Conservation (phyloP, 2,329 filamentous ascomycete species). For the Aspergillus sp. region DNA sequence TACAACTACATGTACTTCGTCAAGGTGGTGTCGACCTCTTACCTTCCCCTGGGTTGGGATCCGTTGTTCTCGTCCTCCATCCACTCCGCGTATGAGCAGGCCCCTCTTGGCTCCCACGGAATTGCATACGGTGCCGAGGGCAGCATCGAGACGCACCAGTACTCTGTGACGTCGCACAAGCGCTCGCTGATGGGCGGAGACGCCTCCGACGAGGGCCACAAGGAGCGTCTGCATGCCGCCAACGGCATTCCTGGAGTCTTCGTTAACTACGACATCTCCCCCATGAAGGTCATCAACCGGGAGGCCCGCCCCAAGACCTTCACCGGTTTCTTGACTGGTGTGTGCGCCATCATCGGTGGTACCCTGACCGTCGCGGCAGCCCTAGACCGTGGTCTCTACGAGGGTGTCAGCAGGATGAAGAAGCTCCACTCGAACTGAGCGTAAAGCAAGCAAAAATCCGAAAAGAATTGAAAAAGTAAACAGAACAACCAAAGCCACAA, state of each 20-base stretch:
- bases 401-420: constrained; percentile 79
- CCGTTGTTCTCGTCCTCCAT: constrained; percentile 51
- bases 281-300: constrained; percentile 99
- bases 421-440: constrained; percentile 72
- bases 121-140: constrained; percentile 66
- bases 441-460: neutral
- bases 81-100: constrained; percentile 50
- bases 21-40: constrained; percentile 96
- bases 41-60: constrained; percentile 88
- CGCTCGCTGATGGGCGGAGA: constrained; percentile 80
- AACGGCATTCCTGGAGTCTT: constrained; percentile 97
- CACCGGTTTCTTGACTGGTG: constrained; percentile 85
- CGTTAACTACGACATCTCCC: constrained; percentile 98
- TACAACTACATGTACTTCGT: constrained; percentile 99
- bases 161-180: constrained; percentile 96
- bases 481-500: neutral
- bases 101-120: constrained; percentile 69
- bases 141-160: constrained; percentile 96
- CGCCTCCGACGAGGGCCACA: constrained; percentile 83
- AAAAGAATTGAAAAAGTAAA: neutral
- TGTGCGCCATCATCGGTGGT: constrained; percentile 92
- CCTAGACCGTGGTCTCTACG: constrained; percentile 86
- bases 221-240: constrained; percentile 83
- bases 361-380: constrained; percentile 95
- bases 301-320: constrained; percentile 89